phyloP scores from a whole-genome alignment of 1,284 basidiomycete species.

The Trametes sp. region DNA sequence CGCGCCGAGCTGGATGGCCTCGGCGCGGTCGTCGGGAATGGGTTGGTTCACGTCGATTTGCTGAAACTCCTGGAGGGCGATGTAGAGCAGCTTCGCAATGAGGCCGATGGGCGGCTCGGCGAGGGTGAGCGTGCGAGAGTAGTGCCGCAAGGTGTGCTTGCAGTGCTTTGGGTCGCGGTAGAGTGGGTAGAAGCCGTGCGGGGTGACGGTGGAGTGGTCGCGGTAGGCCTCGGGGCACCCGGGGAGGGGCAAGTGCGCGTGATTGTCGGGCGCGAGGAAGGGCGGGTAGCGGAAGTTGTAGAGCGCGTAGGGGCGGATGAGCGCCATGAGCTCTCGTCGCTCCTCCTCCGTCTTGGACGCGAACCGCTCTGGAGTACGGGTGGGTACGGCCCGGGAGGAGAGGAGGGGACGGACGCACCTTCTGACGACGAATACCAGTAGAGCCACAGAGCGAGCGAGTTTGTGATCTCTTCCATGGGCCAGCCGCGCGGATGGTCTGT shows the following conservation, averaged over 20 bases:
- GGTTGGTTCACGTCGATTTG: constrained; percentile 51
- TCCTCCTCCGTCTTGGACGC: constrained; percentile 46
- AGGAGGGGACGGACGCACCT: constrained; percentile 43
- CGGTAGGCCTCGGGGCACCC: constrained; percentile 46
- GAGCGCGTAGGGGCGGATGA: constrained; percentile 65
- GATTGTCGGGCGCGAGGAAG: constrained; percentile 65
- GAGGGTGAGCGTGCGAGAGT: constrained; percentile 48
- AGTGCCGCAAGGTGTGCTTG: constrained; percentile 46
- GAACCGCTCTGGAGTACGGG: constrained; percentile 51
- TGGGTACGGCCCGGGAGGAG: not conserved
- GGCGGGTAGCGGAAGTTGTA: constrained; percentile 56
- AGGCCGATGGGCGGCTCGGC: constrained; percentile 58
- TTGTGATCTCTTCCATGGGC: constrained; percentile 59
- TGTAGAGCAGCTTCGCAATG: constrained; percentile 69
- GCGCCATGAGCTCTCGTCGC: constrained; percentile 53
- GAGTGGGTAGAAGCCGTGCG: constrained; percentile 64
- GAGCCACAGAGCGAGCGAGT: constrained; percentile 66
- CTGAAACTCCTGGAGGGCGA: constrained; percentile 61
- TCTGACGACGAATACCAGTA: constrained; percentile 64
- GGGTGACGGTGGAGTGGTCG: constrained; percentile 44
- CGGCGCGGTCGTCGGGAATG: constrained; percentile 55
- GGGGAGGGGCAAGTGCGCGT: constrained; percentile 60
- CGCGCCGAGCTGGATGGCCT: constrained; percentile 44
- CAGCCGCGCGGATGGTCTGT: constrained; percentile 51
- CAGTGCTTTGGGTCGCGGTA: constrained; percentile 51